Evolutionary conservation across 176 grass and related monocot species (phyloP).

Genomic region (Juncus inflexus): DNA sequence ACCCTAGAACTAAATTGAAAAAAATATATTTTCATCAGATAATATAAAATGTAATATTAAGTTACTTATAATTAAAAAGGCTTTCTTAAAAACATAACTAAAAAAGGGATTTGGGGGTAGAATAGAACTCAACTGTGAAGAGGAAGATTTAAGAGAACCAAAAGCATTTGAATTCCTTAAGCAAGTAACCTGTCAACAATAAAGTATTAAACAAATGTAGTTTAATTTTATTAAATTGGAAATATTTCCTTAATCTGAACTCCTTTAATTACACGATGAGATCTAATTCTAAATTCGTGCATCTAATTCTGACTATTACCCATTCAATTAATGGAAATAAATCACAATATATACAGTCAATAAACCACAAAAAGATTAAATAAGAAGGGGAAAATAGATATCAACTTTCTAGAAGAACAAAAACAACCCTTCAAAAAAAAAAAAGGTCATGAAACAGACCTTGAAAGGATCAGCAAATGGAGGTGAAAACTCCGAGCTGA

Average conservation of each 20-base stretch:
- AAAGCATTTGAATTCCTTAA: slow-evolving; percentile 35
- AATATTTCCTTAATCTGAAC: neutral
- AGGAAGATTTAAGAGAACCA: slow-evolving; percentile 27
- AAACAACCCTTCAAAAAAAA: neutral
- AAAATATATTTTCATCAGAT: neutral
- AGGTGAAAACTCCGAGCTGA: slow-evolving; percentile 6
- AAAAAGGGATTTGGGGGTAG: neutral
- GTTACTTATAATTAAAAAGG: too few relatives aligned
- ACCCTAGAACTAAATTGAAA: slow-evolving; percentile 41
- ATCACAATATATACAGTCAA: too few relatives aligned
- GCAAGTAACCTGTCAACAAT: slow-evolving; percentile 20
- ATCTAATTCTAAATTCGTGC: too few relatives aligned
- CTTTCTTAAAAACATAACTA: neutral
- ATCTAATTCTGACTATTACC: too few relatives aligned
- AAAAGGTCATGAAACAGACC: slow-evolving; percentile 21
- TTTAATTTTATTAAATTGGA: neutral
- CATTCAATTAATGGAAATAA: too few relatives aligned
- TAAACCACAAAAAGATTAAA: too few relatives aligned
- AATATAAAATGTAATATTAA: neutral
- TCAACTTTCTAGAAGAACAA: too few relatives aligned
- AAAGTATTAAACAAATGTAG: slow-evolving; percentile 1
- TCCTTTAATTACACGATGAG: neutral
- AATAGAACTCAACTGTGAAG: slow-evolving; percentile 37
- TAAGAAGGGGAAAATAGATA: neutral
- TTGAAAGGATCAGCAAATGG: slow-evolving; percentile 25